phyloP scores from a whole-genome alignment of 192 early-diverging fungal genomes.

The Diversispora epigaea region DNA sequence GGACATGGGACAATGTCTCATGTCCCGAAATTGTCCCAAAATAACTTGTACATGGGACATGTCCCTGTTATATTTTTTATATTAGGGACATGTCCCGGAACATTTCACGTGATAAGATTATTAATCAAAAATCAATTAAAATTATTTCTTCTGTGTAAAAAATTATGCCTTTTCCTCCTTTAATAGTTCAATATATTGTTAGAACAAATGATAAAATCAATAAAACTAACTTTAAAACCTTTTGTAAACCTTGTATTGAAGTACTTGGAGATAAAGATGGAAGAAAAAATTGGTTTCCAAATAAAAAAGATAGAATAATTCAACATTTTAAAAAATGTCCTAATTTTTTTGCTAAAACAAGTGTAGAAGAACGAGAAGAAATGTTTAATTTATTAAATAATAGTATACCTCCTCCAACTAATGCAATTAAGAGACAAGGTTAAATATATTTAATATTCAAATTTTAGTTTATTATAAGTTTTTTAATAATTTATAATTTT shows the following conservation, averaged over 20 bases:
- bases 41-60: too few species aligned
- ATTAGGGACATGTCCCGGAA: too few species aligned
- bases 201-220: background rate
- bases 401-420: background rate
- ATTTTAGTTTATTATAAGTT: background rate
- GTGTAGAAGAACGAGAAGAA: background rate
- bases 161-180: too few species aligned
- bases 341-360: slow-evolving; percentile 3
- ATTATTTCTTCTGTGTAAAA: too few species aligned
- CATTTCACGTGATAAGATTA: too few species aligned
- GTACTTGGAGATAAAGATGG: background rate
- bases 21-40: too few species aligned
- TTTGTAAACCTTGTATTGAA: slow-evolving; percentile 17
- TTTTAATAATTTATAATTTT: background rate
- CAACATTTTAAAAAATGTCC: slow-evolving; percentile 15
- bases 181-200: too few species aligned
- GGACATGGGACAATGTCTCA: too few species aligned
- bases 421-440: background rate
- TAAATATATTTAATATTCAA: background rate
- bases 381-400: slow-evolving; percentile 1
- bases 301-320: slow-evolving; percentile 19
- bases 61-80: too few species aligned
- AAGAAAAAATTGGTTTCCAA: background rate
- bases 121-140: too few species aligned
- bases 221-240: background rate